Base-by-base conservation (phyloP, 1,284 basidiomycete species). In the Phellopilus nigrolimitatus region DNA sequence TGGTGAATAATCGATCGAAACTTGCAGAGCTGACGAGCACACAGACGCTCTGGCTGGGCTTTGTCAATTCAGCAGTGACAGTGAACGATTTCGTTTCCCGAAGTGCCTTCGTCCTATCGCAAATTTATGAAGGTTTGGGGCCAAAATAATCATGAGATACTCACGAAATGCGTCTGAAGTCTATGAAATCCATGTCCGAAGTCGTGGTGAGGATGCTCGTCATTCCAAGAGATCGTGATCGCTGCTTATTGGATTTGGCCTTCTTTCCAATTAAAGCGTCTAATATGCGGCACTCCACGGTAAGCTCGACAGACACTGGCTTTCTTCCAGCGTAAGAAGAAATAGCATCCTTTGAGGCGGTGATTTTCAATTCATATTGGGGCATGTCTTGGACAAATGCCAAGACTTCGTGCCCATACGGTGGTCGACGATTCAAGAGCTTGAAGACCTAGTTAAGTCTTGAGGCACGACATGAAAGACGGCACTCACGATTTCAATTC, bases 141-240 rank as follows among this genome's bases (percentile, higher is more conserved):
- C 34, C 33, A 17, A 22, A 31, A 19, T 44, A 45, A 21, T 5
- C 19, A 45, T 21, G 40, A 7, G 3, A 21, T 3, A 68, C 82
- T 61, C 59, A 89, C 88, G 76, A 71, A 45, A 86, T 86, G 27
- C 85, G 76, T 37, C 88, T 81, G 61, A 86, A 90, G 62, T 91
- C 88, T 51, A 91, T 63, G 49, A 85, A 78, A 28, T 78, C 73
- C 60, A 79, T 63, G 61, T 89, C 86, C 2, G 87, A 89, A 0
- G 84, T 88, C 30, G 86, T 51, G 3, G 83, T 82, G 42, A 90
- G 64, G n/a, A 91, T 71, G 17, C 74, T 71, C 0, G 88, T 88
- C 74, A 80, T 80, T 53, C 83, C 79, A 4, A 68, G 62, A 40
- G 66, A 67, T 30, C 70, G 69, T 49, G 63, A 59, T 25, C 53